Evolutionary conservation across 495 filamentous ascomycete genomes (phyloP).

Genomic region (Aspergillus wentii): DNA sequence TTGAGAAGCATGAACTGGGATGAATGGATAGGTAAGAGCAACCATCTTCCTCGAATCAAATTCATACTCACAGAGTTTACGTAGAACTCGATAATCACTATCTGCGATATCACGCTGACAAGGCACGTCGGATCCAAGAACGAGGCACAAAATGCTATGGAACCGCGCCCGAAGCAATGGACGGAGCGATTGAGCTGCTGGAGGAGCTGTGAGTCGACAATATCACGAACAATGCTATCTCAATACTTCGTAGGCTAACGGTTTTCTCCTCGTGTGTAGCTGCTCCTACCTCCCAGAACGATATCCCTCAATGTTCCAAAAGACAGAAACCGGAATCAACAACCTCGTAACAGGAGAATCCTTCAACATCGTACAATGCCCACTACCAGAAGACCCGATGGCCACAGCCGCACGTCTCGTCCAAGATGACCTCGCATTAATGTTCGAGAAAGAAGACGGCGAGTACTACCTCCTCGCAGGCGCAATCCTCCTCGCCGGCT

Average conservation of each 20-base stretch:
- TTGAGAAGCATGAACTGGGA: slow-evolving; percentile 71
- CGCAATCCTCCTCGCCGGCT: slow-evolving; percentile 73
- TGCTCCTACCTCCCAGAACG: slow-evolving; percentile 69
- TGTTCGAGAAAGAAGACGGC: slow-evolving; percentile 74
- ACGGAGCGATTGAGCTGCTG: slow-evolving; percentile 73
- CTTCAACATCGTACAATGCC: slow-evolving; percentile 64
- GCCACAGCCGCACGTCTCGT: slow-evolving; percentile 64
- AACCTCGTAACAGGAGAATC: slow-evolving; percentile 69
- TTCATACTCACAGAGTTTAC: slow-evolving; percentile 5
- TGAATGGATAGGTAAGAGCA: slow-evolving; percentile 66
- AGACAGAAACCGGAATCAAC: slow-evolving; percentile 60
- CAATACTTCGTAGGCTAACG: too few relatives aligned
- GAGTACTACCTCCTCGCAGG: slow-evolving; percentile 85
- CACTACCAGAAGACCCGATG: slow-evolving; percentile 80
- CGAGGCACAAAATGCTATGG: slow-evolving; percentile 65
- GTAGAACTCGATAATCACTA: slow-evolving; percentile 80
- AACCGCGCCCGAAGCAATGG: slow-evolving; percentile 71
- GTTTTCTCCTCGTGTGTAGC: too few relatives aligned
- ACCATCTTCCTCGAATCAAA: too few relatives aligned
- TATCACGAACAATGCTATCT: too few relatives aligned
- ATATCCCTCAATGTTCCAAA: slow-evolving; percentile 68
- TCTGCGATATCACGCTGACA: slow-evolving; percentile 69
- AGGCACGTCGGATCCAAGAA: slow-evolving; percentile 63
- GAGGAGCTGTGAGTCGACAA: slow-evolving; percentile 57
- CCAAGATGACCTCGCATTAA: slow-evolving; percentile 84